Evolutionary conservation across 352 stramenopile genomes (phyloP).

Genomic region (Phytophthora melonis): DNA sequence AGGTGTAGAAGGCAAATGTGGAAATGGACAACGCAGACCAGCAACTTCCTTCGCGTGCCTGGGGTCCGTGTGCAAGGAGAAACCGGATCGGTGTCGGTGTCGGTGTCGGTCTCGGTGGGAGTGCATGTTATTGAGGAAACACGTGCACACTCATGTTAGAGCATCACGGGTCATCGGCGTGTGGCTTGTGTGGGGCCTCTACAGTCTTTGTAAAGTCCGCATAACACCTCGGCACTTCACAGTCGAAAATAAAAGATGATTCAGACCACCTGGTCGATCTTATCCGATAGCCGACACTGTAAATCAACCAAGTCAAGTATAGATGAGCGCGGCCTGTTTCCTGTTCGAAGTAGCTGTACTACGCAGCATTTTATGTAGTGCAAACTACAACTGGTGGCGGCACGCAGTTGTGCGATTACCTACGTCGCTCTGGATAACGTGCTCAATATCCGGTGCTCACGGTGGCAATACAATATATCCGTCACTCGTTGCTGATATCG

Average conservation of each 20-base stretch:
- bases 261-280: neutral
- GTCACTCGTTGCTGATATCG: too few relatives aligned
- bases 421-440: too few relatives aligned
- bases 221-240: neutral
- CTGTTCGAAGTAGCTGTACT: neutral
- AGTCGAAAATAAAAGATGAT: neutral
- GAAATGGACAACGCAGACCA: neutral
- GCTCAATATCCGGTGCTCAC: too few relatives aligned
- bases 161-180: neutral
- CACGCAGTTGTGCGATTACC: too few relatives aligned
- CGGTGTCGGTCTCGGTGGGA: neutral
- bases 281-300: neutral
- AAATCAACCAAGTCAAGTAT: neutral
- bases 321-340: neutral
- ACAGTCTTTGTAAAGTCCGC: neutral
- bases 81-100: neutral
- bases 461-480: too few relatives aligned
- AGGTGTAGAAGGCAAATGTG: neutral
- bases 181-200: neutral
- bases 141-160: neutral
- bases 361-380: too few relatives aligned
- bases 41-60: neutral
- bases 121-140: neutral
- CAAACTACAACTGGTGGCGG: too few relatives aligned
- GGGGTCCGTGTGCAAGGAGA: neutral